These are phyloP conservation scores for Ettlia oleoabundans DNA, from an alignment of 139 green algal genomes.

Conservation along the genomic window DNA sequence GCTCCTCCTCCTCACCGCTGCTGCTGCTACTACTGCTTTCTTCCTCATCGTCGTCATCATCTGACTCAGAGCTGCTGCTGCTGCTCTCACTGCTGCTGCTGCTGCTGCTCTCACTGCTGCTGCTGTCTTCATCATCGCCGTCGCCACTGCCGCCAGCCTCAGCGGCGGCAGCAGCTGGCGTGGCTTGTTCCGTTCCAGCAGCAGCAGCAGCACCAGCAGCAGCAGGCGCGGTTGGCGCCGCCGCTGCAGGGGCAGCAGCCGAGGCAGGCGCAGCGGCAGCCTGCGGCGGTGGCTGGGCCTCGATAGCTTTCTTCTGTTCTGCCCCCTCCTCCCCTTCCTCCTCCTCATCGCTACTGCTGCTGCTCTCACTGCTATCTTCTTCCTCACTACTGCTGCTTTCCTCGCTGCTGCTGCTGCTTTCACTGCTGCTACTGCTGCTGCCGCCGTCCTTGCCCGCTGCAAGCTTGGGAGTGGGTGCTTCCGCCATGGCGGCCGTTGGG, in stretches of 20 bases:
- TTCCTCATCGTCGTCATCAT: not conserved
- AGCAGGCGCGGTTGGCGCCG: no score
- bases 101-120: constrained; percentile 15
- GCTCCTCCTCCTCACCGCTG: not conserved
- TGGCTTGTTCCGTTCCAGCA: not conserved
- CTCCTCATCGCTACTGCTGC: not conserved
- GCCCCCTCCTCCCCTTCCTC: not conserved
- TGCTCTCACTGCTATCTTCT: not conserved
- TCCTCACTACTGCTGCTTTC: not conserved
- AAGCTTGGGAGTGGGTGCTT: no score
- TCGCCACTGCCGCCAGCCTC: not conserved
- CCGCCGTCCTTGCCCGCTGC: no score
- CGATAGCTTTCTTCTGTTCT: not conserved
- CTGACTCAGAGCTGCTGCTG: not conserved
- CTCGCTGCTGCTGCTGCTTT: not conserved
- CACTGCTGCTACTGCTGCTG: not conserved
- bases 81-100: not conserved
- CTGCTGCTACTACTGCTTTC: not conserved
- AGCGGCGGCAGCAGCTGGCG: not conserved
- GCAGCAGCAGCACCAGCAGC: no score
- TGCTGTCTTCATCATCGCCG: not conserved
- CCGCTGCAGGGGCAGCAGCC: no score
- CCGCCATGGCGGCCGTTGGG: no score
- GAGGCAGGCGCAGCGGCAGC: no score
- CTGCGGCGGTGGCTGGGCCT: no score